phyloP scores from a whole-genome alignment of 768 basidiomycete species.

The Erythrobasidium yunnanense region DNA sequence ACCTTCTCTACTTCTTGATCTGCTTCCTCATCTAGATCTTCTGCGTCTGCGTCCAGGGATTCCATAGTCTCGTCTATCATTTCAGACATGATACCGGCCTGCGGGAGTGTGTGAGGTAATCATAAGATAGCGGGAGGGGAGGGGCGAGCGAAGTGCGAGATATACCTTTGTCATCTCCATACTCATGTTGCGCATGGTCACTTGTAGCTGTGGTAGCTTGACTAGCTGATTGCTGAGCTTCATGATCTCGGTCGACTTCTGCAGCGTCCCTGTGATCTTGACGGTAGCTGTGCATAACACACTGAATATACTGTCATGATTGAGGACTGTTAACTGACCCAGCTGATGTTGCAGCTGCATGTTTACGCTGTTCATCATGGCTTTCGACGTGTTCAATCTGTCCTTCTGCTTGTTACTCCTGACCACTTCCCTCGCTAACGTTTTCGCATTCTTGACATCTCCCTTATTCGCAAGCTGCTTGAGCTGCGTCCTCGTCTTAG shows the following conservation, averaged over 20 bases:
- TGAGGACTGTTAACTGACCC: too few relatives aligned
- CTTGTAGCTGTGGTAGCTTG: slow-evolving; percentile 82
- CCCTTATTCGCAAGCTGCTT: slow-evolving; percentile 84
- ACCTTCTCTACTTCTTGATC: slow-evolving; percentile 96
- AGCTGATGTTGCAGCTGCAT: slow-evolving; percentile 83
- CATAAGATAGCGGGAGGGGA: not conserved
- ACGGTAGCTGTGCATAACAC: slow-evolving; percentile 58
- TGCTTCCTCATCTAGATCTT: slow-evolving; percentile 90
- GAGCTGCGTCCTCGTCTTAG: slow-evolving; percentile 65
- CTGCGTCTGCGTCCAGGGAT: slow-evolving; percentile 53
- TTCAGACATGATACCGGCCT: slow-evolving; percentile 97
- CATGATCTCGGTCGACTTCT: slow-evolving; percentile 98
- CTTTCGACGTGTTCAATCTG: slow-evolving; percentile 80
- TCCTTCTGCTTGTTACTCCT: slow-evolving; percentile 90
- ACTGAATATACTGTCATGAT: not conserved
- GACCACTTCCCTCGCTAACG: slow-evolving; percentile 88
- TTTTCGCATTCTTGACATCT: slow-evolving; percentile 80
- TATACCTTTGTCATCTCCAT: slow-evolving; percentile 99
- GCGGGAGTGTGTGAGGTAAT: slow-evolving; percentile 7
- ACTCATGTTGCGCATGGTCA: slow-evolving; percentile 91
- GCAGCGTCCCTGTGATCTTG: slow-evolving; percentile 93
- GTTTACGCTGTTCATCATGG: slow-evolving; percentile 76
- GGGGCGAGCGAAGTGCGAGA: too few relatives aligned
- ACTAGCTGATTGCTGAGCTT: slow-evolving; percentile 86
- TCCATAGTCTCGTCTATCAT: slow-evolving; percentile 92